A percentile compares a stretch with the other conserved stretches of the same genome.
phyloP scores from a whole-genome alignment of 768 basidiomycete genomes.

The Pleurotus tuoliensis region DNA sequence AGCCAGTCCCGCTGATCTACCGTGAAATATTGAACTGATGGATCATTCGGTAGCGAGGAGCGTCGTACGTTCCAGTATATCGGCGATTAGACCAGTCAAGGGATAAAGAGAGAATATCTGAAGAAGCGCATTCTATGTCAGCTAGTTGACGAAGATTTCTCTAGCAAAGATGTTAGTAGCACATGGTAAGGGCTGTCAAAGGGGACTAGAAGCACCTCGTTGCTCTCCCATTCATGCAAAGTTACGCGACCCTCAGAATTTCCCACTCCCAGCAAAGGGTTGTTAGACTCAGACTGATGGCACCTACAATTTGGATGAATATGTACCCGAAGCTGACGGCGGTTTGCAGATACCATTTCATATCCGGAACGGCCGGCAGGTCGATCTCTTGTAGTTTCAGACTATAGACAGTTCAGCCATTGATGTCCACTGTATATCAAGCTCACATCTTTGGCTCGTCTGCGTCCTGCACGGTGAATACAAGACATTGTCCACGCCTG shows the following conservation, averaged over 20 bases:
- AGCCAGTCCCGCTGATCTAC: constrained; percentile 40
- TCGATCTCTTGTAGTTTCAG: constrained; percentile 63
- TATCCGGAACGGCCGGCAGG: constrained; percentile 82
- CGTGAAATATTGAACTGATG: neutral
- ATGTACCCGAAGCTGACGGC: too few species aligned
- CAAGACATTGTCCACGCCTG: constrained; percentile 69
- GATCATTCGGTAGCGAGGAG: neutral
- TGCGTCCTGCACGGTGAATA: constrained; percentile 44
- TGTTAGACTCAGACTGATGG: constrained; percentile 37
- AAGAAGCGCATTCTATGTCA: constrained; percentile 43
- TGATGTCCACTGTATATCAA: neutral
- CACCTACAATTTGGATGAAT: constrained; percentile 42
- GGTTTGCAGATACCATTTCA: constrained; percentile 73
- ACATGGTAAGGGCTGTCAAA: neutral
- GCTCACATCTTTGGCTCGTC: constrained; percentile 31
- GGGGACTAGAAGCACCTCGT: constrained; percentile 30
- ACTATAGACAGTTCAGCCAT: constrained; percentile 26
- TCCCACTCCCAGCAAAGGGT: constrained; percentile 65
- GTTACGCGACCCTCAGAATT: constrained; percentile 82
- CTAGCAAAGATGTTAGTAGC: constrained; percentile 22
- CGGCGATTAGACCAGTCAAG: constrained; percentile 89
- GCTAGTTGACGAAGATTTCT: constrained; percentile 33
- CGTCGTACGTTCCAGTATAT: constrained; percentile 38
- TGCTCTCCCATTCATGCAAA: constrained; percentile 51
- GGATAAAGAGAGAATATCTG: constrained; percentile 77